phyloP scores from a whole-genome alignment of 2,329 filamentous ascomycete species.

The Fusarium robinianum region DNA sequence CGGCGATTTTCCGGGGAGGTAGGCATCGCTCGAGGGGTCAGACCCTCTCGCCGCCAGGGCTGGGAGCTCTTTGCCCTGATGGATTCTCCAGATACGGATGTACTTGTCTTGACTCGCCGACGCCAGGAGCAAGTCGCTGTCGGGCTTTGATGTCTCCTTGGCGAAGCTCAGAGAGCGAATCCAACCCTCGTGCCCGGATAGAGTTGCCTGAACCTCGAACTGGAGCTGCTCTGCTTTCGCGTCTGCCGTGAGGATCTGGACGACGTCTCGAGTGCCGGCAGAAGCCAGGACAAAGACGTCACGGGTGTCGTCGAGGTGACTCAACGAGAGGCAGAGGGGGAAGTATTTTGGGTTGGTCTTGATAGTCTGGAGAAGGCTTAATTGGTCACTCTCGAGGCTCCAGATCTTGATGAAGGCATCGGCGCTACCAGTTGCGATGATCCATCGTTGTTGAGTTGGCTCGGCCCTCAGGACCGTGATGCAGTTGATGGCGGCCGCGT shows the following conservation, averaged over 20 bases:
- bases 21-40: constrained; percentile 61
- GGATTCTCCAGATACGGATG: constrained; percentile 88
- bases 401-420: constrained; percentile 77
- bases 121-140: constrained; percentile 77
- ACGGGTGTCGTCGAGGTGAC: constrained; percentile 56
- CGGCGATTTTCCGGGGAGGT: constrained; percentile 70
- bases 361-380: constrained; percentile 70
- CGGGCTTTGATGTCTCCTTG: constrained; percentile 57
- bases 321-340: constrained; percentile 75
- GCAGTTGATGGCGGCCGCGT: constrained; percentile 77
- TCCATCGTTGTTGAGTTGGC: constrained; percentile 39
- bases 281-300: constrained; percentile 72
- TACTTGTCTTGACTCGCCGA: constrained; percentile 99
- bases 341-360: constrained; percentile 78
- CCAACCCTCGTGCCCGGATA: constrained; percentile 94
- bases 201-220: constrained; percentile 75
- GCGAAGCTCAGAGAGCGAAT: constrained; percentile 83
- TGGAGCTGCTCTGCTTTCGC: constrained; percentile 44
- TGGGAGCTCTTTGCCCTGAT: constrained; percentile 68
- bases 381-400: constrained; percentile 59
- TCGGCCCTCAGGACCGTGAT: constrained; percentile 52
- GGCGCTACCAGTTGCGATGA: constrained; percentile 79
- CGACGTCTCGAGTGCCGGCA: constrained; percentile 80
- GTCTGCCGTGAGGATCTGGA: constrained; percentile 76
- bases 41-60: constrained; percentile 56